Percentiles rank a stretch among this genome's conserved stretches.
phyloP scores from a whole-genome alignment of 2,329 filamentous ascomycete species.

The Colletotrichum noveboracense region DNA sequence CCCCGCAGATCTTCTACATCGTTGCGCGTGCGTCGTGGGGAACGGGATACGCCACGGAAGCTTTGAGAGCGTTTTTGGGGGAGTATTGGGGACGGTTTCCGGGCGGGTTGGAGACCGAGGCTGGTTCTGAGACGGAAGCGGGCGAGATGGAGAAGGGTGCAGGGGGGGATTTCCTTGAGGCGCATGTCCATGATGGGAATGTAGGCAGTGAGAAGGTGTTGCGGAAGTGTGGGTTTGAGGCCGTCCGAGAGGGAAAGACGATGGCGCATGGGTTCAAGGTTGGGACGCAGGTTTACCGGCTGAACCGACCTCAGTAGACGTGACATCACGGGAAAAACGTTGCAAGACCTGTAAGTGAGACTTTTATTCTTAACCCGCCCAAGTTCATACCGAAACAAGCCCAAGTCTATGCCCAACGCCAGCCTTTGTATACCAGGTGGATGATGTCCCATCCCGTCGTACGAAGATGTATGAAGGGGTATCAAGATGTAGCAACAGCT shows the following conservation, averaged over 20 bases:
- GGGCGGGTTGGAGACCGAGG: not conserved
- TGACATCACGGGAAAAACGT: too few relatives aligned
- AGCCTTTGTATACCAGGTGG: not conserved
- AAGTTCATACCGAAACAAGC: not conserved
- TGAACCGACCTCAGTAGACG: not conserved
- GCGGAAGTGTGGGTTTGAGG: not conserved
- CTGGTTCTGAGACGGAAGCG: too few relatives aligned
- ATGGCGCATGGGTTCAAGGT: not conserved
- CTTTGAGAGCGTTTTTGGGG: not conserved
- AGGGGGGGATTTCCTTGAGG: not conserved
- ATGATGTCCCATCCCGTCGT: slow-evolving; percentile 3
- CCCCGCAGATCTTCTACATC: not conserved
- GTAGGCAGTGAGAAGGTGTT: not conserved
- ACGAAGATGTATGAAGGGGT: not conserved
- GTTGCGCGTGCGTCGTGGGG: not conserved
- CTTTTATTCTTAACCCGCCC: not conserved
- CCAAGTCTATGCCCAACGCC: not conserved
- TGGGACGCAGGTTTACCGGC: not conserved
- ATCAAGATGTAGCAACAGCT: slow-evolving; percentile 9
- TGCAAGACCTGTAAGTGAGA: too few relatives aligned
- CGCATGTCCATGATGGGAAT: not conserved
- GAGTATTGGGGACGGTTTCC: not conserved
- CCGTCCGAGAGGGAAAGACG: not conserved
- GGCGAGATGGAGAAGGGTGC: not conserved
- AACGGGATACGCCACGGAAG: not conserved